These are phyloP conservation scores for Eucalyptus sp. DNA, from an alignment of 345 rosid genomes.

Conservation along the genomic window DNA sequence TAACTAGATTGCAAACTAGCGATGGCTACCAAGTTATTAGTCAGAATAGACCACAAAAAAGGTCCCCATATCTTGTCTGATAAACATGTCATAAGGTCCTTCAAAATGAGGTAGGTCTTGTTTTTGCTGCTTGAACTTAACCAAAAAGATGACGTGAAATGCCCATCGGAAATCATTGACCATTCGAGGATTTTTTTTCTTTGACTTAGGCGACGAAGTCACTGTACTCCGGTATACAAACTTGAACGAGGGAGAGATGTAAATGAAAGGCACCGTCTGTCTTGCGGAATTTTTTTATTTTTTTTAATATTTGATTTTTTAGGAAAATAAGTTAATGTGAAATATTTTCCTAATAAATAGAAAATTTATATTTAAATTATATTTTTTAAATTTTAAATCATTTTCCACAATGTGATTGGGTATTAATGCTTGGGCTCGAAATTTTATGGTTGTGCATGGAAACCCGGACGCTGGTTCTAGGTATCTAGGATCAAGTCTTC, in stretches of 20 bases:
- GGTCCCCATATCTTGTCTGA: background rate
- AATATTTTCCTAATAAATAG: too few species aligned
- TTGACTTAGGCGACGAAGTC: background rate
- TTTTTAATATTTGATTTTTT: background rate
- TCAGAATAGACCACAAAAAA: background rate
- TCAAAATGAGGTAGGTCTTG: background rate
- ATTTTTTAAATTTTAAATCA: too few species aligned
- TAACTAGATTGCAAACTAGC: background rate
- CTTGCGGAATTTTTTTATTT: too few species aligned
- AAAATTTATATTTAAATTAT: too few species aligned
- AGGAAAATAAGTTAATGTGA: fast-evolving
- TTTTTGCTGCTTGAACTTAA: background rate
- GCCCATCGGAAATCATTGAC: background rate
- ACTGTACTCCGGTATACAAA: background rate
- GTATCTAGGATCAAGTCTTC: fast-evolving
- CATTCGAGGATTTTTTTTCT: background rate
- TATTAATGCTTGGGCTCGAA: background rate
- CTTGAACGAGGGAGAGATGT: background rate
- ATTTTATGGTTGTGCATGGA: fast-evolving
- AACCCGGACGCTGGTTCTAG: background rate
- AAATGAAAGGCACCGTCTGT: background rate
- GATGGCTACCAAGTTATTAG: background rate
- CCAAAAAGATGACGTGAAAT: background rate
- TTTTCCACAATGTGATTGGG: background rate
- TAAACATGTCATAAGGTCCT: background rate